phyloP scores from a whole-genome alignment of 352 stramenopile genomes.

The Pythium brassicae region DNA sequence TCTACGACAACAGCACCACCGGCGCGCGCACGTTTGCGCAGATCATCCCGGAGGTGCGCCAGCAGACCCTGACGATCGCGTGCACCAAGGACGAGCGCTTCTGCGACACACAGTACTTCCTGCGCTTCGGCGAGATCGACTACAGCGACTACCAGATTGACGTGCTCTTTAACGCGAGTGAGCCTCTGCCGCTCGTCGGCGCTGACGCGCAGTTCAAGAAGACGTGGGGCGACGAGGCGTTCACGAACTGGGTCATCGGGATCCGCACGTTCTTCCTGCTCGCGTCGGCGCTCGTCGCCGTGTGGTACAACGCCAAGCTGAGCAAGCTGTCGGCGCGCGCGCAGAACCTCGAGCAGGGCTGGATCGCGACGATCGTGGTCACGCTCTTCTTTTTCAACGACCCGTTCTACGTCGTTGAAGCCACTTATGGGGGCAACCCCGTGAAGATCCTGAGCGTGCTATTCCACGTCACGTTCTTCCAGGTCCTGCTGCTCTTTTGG shows the following conservation, averaged over 20 bases:
- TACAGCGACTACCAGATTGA: conserved; percentile 51
- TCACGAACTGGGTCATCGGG: conserved; percentile 56
- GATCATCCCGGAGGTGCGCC: conserved; percentile 29
- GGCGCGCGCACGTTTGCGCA: conserved; percentile 30
- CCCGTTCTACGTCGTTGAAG: conserved; percentile 51
- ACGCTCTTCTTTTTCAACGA: conserved; percentile 57
- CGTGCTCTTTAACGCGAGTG: conserved; percentile 52
- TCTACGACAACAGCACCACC: conserved; percentile 31
- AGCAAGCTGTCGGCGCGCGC: conserved; percentile 39
- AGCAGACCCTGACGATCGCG: conserved; percentile 29
- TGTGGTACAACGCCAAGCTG: conserved; percentile 41
- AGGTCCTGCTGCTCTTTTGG: conserved; percentile 57
- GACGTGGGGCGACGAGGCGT: conserved; percentile 40
- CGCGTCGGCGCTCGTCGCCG: conserved; percentile 24
- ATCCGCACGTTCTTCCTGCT: conserved; percentile 56
- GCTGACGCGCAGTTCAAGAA: conserved; percentile 47
- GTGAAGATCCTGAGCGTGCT: conserved; percentile 42
- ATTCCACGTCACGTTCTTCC: conserved; percentile 61
- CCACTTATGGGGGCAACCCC: conserved; percentile 39
- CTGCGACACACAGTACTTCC: conserved; percentile 43
- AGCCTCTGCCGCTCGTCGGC: conserved; percentile 27
- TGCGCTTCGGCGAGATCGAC: conserved; percentile 52
- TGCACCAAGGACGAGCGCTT: conserved; percentile 26
- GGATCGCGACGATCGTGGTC: conserved; percentile 38
- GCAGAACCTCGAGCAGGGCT: conserved; percentile 59